Percentiles rank a stretch among this genome's conserved stretches.
Conservation (phyloP, 148 eudicot species). For the Chenopodium formosanum region DNA sequence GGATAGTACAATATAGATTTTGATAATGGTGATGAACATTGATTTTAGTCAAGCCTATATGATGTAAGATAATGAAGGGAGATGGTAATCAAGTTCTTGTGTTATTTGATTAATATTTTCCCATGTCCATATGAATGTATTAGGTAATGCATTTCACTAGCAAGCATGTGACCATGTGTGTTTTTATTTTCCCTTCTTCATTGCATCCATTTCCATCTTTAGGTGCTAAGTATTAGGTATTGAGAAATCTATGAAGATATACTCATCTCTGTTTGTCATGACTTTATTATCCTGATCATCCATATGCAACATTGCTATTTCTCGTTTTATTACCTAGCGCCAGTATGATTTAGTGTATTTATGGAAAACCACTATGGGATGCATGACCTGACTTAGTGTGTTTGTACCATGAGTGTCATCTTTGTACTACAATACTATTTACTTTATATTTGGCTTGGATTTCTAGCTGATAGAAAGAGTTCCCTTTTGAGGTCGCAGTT, state of each 20-base stretch:
- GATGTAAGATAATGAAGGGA: neutral
- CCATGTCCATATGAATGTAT: neutral
- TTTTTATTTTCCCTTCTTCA: neutral
- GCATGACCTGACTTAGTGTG: neutral
- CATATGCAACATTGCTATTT: neutral
- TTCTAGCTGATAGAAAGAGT: too few relatives aligned
- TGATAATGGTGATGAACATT: neutral
- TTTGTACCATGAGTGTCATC: neutral
- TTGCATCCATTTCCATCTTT: neutral
- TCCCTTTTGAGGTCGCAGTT: neutral
- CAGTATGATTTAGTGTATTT: neutral
- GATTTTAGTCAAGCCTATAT: neutral
- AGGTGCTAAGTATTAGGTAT: neutral
- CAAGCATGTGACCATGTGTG: neutral
- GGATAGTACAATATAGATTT: neutral
- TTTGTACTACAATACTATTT: neutral
- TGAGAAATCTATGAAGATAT: neutral
- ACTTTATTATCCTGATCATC: neutral
- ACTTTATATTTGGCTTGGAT: too few relatives aligned
- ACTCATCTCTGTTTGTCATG: neutral
- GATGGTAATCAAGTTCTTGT: neutral
- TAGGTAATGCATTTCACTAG: neutral
- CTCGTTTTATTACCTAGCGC: neutral
- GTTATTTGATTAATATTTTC: neutral
- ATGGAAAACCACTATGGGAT: neutral